Conservation (phyloP, 1,284 basidiomycete genomes). For the Phlebopus sp. region DNA sequence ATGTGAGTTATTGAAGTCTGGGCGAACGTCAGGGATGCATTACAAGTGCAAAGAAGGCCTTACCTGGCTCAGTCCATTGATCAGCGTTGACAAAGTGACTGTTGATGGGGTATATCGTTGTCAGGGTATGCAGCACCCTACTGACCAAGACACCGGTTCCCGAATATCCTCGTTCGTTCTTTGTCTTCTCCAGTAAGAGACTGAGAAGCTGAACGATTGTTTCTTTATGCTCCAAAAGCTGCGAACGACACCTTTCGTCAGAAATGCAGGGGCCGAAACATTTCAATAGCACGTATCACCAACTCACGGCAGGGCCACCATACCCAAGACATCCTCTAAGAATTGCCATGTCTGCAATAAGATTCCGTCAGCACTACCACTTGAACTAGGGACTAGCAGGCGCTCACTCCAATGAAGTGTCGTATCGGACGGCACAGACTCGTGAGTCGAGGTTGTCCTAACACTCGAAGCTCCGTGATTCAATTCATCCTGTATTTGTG, state of each 20-base stretch:
- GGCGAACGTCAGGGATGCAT: not conserved
- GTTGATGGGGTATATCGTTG: slow-evolving; percentile 78
- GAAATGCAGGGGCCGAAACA: not conserved
- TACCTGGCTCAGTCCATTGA: slow-evolving; percentile 80
- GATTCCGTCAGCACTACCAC: slow-evolving; percentile 9
- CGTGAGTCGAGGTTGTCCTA: slow-evolving; percentile 83
- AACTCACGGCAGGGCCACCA: slow-evolving; percentile 59
- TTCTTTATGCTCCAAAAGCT: slow-evolving; percentile 73
- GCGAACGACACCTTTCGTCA: slow-evolving; percentile 9
- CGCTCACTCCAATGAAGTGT: slow-evolving; percentile 90
- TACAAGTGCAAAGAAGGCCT: slow-evolving; percentile 17
- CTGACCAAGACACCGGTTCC: slow-evolving; percentile 80
- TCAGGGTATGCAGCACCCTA: slow-evolving; percentile 75
- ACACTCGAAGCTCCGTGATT: slow-evolving; percentile 91
- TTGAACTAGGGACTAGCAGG: slow-evolving; percentile 8
- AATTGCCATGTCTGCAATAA: slow-evolving; percentile 64
- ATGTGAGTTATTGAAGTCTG: slow-evolving; percentile 74
- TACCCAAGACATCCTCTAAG: slow-evolving; percentile 77
- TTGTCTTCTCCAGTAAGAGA: slow-evolving; percentile 75
- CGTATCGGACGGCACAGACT: slow-evolving; percentile 85
- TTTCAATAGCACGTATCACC: not conserved
- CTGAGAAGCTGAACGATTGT: slow-evolving; percentile 69
- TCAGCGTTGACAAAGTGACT: slow-evolving; percentile 81
- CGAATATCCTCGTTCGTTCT: slow-evolving; percentile 88
- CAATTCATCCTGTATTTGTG: slow-evolving; percentile 85